Evolutionary conservation across 2,329 filamentous ascomycete genomes (phyloP).

Genomic region (Alternaria sp.): DNA sequence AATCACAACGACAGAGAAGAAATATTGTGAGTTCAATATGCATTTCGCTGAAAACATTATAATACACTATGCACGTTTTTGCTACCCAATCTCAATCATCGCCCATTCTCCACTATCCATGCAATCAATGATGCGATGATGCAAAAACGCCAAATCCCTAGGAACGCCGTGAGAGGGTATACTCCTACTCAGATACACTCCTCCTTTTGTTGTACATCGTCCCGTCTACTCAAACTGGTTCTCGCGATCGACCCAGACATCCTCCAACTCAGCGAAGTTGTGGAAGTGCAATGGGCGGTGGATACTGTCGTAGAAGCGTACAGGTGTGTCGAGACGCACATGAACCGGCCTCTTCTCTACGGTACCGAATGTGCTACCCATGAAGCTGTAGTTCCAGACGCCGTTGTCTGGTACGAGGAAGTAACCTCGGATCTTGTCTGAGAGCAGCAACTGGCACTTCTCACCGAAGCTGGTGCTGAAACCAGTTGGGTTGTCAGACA

Average conservation of each 20-base stretch:
- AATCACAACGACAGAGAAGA: neutral
- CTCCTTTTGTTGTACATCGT: neutral
- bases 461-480: conserved; percentile 92
- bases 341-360: conserved; percentile 90
- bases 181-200: neutral
- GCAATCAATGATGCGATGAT: neutral
- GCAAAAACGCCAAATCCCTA: conserved; percentile 26
- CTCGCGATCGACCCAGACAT: conserved; percentile 90
- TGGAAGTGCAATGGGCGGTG: conserved; percentile 96
- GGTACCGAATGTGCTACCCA: conserved; percentile 85
- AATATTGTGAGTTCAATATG: neutral
- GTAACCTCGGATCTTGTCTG: conserved; percentile 91
- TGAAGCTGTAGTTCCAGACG: conserved; percentile 98
- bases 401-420: conserved; percentile 92
- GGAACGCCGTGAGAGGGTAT: neutral
- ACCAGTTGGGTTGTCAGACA: conserved; percentile 90
- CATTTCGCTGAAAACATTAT: conserved; percentile 15
- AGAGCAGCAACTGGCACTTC: conserved; percentile 92
- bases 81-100: neutral
- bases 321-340: conserved; percentile 91
- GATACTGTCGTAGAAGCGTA: conserved; percentile 86
- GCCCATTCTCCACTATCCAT: conserved; percentile 4
- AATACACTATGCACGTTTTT: conserved; percentile 33
- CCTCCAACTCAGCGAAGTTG: conserved; percentile 95
- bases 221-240: conserved; percentile 83